Evolutionary conservation across 345 rosid genomes (phyloP).

Genomic region (Eucalyptus tenuipes): DNA sequence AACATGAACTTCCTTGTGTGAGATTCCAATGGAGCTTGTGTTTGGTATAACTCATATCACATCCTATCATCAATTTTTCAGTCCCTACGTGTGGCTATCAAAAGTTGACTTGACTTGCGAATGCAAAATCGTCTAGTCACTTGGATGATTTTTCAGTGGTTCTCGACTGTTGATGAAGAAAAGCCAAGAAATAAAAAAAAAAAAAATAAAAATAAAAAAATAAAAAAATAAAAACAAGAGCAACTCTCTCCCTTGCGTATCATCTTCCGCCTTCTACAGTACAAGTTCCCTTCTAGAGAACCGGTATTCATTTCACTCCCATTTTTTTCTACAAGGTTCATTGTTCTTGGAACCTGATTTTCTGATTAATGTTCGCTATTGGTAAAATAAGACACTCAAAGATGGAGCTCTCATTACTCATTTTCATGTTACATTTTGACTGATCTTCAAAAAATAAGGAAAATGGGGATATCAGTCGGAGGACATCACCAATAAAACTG

Average conservation of each 20-base stretch:
- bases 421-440: too few species aligned
- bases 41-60: background rate
- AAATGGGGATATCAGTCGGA: fast-evolving
- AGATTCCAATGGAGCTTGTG: background rate
- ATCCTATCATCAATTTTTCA: background rate
- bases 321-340: background rate
- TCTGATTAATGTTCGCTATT: background rate
- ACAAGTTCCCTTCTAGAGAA: background rate
- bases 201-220: too few species aligned
- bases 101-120: background rate
- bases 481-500: background rate
- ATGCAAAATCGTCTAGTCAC: background rate
- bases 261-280: background rate
- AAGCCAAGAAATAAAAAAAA: background rate
- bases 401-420: too few species aligned
- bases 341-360: background rate
- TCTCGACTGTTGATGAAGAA: background rate
- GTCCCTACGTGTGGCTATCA: background rate
- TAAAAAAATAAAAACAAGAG: background rate
- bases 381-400: background rate
- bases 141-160: background rate
- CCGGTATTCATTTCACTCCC: background rate
- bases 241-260: background rate
- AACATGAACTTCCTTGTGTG: background rate
- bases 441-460: background rate